Evolutionary conservation across 352 stramenopile species (phyloP).

Genomic region (Phytophthora vignae): DNA sequence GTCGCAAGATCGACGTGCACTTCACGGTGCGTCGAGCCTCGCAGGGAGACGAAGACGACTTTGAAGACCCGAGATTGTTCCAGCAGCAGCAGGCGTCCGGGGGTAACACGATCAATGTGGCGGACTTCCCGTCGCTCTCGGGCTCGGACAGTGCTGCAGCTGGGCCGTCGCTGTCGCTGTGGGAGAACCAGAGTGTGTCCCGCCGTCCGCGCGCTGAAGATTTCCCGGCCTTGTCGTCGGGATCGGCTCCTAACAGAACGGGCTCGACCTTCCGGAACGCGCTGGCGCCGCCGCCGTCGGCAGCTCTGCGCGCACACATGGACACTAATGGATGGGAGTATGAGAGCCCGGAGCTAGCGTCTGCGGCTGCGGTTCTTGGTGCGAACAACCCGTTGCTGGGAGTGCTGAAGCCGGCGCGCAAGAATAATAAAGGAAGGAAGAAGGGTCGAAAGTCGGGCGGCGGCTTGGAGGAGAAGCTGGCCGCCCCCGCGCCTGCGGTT

Average conservation of each 20-base stretch:
- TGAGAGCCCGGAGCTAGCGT: constrained; percentile 59
- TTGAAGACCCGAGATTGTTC: constrained; percentile 63
- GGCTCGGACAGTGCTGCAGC: constrained; percentile 40
- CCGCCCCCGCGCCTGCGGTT: constrained; percentile 16
- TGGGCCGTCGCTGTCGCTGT: constrained; percentile 58
- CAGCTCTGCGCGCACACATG: constrained; percentile 81
- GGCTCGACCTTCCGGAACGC: constrained; percentile 72
- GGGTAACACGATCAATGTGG: constrained; percentile 79
- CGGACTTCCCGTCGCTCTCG: constrained; percentile 84
- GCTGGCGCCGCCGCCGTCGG: constrained; percentile 69
- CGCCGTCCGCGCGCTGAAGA: constrained; percentile 62
- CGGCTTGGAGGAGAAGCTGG: constrained; percentile 64
- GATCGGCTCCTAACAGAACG: constrained; percentile 23
- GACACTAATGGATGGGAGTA: constrained; percentile 78
- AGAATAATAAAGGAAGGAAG: constrained; percentile 71
- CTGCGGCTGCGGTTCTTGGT: constrained; percentile 70
- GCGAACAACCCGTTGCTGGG: constrained; percentile 85
- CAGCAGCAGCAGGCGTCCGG: constrained; percentile 20
- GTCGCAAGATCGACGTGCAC: constrained; percentile 88
- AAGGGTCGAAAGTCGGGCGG: constrained; percentile 37
- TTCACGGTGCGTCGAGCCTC: constrained; percentile 79
- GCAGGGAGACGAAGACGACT: constrained; percentile 54
- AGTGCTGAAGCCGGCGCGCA: constrained; percentile 81
- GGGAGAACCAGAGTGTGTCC: constrained; percentile 67
- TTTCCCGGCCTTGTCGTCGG: constrained; percentile 65